Evolutionary conservation across 352 stramenopile species (phyloP), one percentile per base, ranked within the genome.

Genomic region (Halophytophthora batemanensis): DNA sequence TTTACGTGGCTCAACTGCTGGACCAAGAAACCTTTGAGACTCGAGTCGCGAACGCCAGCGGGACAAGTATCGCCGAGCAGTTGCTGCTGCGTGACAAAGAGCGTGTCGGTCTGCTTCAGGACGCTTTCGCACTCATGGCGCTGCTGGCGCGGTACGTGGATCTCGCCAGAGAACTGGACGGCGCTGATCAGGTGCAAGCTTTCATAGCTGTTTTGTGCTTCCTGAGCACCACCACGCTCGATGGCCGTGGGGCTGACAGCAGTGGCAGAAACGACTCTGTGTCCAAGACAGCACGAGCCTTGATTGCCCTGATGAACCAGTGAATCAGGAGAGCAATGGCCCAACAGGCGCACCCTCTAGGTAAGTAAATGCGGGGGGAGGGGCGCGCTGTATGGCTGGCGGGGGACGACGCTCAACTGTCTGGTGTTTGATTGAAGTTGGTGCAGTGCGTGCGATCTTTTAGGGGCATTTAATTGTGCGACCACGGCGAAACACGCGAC

Each of bases 141-240:
- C 50, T 88, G 25, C 68, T 91, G 38, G 71, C 71, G 12, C 71
- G 69, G 10, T 89, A 88, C 54, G 75, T 91, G n/a, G 72, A 91
- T 67, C 45, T 91, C 7, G 53, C 44, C 2, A 55, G 39, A 1
- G 77, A 91, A 41, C 53, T 89, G 4, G 69, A 72, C 44, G 69
- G 67, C 21, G 61, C 74, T 12, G 66, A 83, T 50, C 60, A 81
- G 14, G 67, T 80, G 47, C 71, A 83, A 38, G 69, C 68, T 29
- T 86, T 91, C 60, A 36, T 82, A 15, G 77, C 66, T 2, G 65
- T 81, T 51, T 64, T 88, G 22, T 71, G 67, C 50, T 66, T 82
- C 22, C 46, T 88, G 33, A 69, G 63, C 54, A 61, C 57, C 14
- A 46, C 56, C 12, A 61, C 53, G 33, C 64, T 79, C 45, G 70